Evolutionary conservation across 495 filamentous ascomycete species (phyloP), one percentile per base, ranked within the genome.

Genomic region (Xylona heveae): DNA sequence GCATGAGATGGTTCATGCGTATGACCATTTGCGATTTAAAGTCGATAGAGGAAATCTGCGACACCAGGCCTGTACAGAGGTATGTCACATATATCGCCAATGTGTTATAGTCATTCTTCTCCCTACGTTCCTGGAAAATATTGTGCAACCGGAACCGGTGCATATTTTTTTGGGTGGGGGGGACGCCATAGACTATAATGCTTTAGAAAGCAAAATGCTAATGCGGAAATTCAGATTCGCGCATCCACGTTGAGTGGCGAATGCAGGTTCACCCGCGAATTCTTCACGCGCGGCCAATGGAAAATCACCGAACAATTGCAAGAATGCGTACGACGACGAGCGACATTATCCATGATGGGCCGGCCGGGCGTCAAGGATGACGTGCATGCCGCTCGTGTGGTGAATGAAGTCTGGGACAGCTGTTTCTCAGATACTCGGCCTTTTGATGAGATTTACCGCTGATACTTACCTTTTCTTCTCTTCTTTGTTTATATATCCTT

Each of bases 1-100:
- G 25, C 88, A 97, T 54, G 88, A 97, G 58, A 83, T 97, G 75
- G 74, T 97, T 33, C 88, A 97, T 57, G 85, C 83, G 6, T 95
- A 79, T 58, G 88, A 97, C 47, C 78, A 92, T 51, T 47, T 94
- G 42, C 51, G 83, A 39, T 97, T 80, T 57, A 81, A 91, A 53
- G 70, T 92, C 22, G 71, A 97, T 40, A 80, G 71, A 65, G 52
- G 54, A 3, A 71, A 79, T 41, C 46, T 97, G 52, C 69, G 74
- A 49, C 88, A 95, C 57, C 75, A 81, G 24, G 88, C 88, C 32
- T 95, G 90, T 48, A 74, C 80, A n/a, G 88, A 97, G 70, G 81
- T 85, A 60, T 41, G 59, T 41, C 32, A 1, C n/a, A 31, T 18
- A 18, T n/a, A n/a, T n/a, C n/a, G n/a, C n/a, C n/a, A n/a, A n/a